Base-by-base conservation (phyloP, 23 red algal genomes). In the Gracilaria caudata region DNA sequence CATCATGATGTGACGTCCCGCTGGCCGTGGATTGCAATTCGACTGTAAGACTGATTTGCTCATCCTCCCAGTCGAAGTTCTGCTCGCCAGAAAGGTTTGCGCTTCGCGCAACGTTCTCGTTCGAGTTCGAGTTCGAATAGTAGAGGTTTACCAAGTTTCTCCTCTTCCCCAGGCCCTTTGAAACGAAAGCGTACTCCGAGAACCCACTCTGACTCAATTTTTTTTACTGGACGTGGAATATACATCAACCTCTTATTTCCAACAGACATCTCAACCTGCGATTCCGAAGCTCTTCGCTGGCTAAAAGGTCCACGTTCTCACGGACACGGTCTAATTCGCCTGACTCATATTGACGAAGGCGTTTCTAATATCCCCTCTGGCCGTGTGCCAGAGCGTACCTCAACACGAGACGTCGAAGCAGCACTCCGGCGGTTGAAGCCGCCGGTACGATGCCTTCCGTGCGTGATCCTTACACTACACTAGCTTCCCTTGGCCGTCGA, bases 401-500 rank as follows among this genome's bases (percentile, higher is more conserved):
- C 85, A 89, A 32, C 35, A 89, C 85, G 85, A 89, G 85, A 72
- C 85, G 85, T 78, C 85, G 85, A 49, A 79, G 53, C 61, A 89
- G 72, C 61, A 89, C 40, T 23, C 85, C 85, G 85, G 85, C 85
- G 85, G 85, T 89, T 66, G 53, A 59, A 30, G 72, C 85, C 85
- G 85, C 68, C 51, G 85, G 55, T 20, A 89, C 68, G 17, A 89
- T 89, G 85, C 85, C 85, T 78, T 89, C 85, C 35, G 71, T 79
- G 37, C 85, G 85, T 64, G 85, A 89, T 79, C 85, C 73, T 64
- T 89, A 79, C 85, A 79, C 72, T 34, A 89, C 68, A 20, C 73
- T 89, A n/a, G 72, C 85, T 9, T 89, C 85, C 11, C 85, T 89
- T 78, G 85, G 85, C 59, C 85, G 85, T 33, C 70, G 85, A 66